These are phyloP conservation scores for Epichloe elymi DNA, from an alignment of 2,329 filamentous ascomycete genomes.

Conservation along the genomic window DNA sequence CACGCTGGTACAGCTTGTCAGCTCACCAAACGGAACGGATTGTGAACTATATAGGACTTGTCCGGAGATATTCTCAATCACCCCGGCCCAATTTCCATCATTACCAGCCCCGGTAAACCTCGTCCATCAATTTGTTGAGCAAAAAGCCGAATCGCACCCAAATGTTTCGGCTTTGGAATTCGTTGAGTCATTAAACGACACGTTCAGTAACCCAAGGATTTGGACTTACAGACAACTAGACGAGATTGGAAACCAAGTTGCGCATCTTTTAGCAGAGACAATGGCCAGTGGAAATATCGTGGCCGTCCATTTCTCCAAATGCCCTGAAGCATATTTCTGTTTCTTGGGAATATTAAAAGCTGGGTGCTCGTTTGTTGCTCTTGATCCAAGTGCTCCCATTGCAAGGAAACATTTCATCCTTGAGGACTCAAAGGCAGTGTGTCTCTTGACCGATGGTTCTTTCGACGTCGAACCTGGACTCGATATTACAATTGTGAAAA, in stretches of 20 bases:
- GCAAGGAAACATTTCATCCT: slow-evolving; percentile 69
- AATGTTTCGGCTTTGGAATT: slow-evolving; percentile 63
- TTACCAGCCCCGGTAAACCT: slow-evolving; percentile 46
- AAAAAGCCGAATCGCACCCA: slow-evolving; percentile 41
- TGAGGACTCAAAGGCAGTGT: slow-evolving; percentile 52
- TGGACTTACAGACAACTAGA: slow-evolving; percentile 73
- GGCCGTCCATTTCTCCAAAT: slow-evolving; percentile 73
- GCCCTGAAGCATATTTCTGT: slow-evolving; percentile 68
- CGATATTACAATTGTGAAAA: slow-evolving; percentile 2
- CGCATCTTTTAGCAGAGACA: slow-evolving; percentile 43
- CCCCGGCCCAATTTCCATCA: slow-evolving; percentile 42
- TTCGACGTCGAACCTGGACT: not conserved
- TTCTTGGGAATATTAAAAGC: slow-evolving; percentile 74
- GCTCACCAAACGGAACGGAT: slow-evolving; percentile 28
- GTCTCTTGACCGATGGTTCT: slow-evolving; percentile 44
- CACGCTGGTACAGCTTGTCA: slow-evolving; percentile 45
- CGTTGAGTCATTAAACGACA: slow-evolving; percentile 39
- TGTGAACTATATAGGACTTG: slow-evolving; percentile 21
- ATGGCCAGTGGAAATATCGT: slow-evolving; percentile 48
- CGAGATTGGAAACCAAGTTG: slow-evolving; percentile 56
- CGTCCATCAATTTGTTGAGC: slow-evolving; percentile 69
- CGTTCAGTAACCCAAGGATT: slow-evolving; percentile 28
- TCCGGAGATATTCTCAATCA: slow-evolving; percentile 46
- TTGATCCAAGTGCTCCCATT: slow-evolving; percentile 61
- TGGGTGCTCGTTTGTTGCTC: slow-evolving; percentile 67